Evolutionary conservation across 371 early-diverging fungal genomes (phyloP).

Genomic region (Rhizopus microsporus): DNA sequence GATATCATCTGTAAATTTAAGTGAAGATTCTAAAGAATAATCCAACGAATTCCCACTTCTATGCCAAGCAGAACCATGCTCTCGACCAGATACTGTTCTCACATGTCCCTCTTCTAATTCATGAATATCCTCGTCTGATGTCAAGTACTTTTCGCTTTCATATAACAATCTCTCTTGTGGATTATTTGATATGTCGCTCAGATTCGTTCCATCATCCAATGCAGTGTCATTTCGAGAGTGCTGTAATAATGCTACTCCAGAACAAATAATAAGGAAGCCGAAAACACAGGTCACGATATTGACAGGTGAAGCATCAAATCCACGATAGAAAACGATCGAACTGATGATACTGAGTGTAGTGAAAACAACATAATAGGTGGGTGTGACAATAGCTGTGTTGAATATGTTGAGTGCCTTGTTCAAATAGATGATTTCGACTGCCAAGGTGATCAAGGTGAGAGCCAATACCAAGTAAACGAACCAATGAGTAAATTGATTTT

Average conservation of each 20-base stretch:
- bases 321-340: conserved; percentile 85
- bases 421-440: conserved; percentile 92
- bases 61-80: conserved; percentile 11
- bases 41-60: conserved; percentile 17
- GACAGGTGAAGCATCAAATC: conserved; percentile 77
- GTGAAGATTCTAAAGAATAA: conserved; percentile 1
- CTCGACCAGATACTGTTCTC: neutral
- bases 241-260: conserved; percentile 47
- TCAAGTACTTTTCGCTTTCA: conserved; percentile 21
- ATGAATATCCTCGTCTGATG: conserved; percentile 19
- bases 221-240: conserved; percentile 22
- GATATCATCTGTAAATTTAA: conserved; percentile 15
- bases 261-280: conserved; percentile 89
- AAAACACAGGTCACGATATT: conserved; percentile 84
- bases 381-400: conserved; percentile 89
- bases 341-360: conserved; percentile 91
- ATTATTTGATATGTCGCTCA: conserved; percentile 3
- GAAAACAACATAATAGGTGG: conserved; percentile 93
- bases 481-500: conserved; percentile 87
- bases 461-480: conserved; percentile 83
- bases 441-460: conserved; percentile 75
- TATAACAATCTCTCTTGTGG: conserved; percentile 13
- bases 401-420: conserved; percentile 95
- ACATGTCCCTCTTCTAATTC: conserved; percentile 8
- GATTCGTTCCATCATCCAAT: conserved; percentile 27